Base-by-base conservation (phyloP, 148 eudicot species). In the Nepenthes mirabilis region DNA sequence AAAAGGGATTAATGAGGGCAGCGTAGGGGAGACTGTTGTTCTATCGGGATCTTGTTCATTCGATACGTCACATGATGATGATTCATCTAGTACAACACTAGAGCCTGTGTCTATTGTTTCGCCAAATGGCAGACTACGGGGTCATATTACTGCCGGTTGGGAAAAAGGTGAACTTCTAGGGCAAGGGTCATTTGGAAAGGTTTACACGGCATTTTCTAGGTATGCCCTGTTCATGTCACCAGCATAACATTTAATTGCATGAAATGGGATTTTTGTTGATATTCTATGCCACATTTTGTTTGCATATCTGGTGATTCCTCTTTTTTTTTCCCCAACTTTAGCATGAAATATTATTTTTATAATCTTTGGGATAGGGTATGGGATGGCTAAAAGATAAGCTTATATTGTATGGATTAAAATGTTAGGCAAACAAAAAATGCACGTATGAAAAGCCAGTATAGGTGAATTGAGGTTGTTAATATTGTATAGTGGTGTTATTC, bases 101-200 rank as follows among this genome's bases (percentile, higher is more conserved):
- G 87, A 49, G 3, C 52, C 52, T 49, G 52, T 49, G 12, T 49
- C 52, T 5, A 12, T 49, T 49, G 11, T 81, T 47, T 90, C 97
- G 11, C 90, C 97, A 5, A 86, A 78, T 70, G 79, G 77, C 43
- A 79, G 75, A 66, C 71, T 77, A 36, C 78, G 59, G 68, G 59
- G 71, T 58, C 68, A 72, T 36, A 77, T 86, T 57, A 55, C 70
- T 9, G 55, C 61, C 6, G 23, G 23, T 23, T 90, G 97, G 97
- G 70, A 69, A 58, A 86, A 79, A 80, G 97, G 90, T 34, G 60
- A 59, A 1, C 81, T 73, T 9, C 61, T 86, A 62, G 94, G 97
- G 6, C 80, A 77, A 11, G 97, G 97, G 43, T 83, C 94, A 1
- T 90, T 81, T 65, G 97, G 94, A 56, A 73, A 93, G 1, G 97